Evolutionary conservation across 2,329 filamentous ascomycete species (phyloP).

Genomic region (Fusarium aywerte): DNA sequence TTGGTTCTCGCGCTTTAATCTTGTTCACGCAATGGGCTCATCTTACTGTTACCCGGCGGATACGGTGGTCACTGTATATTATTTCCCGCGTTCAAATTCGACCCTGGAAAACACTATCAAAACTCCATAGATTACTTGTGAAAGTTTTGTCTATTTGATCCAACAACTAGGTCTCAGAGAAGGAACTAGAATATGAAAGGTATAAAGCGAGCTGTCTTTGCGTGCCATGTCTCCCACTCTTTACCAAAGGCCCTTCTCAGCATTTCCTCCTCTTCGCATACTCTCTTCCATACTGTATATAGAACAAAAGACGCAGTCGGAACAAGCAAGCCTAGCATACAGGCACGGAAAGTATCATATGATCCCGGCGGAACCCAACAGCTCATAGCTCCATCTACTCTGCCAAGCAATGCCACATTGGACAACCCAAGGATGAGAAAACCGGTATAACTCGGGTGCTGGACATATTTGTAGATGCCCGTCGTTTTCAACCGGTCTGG

Average conservation of each 20-base stretch:
- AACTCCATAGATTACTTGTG: background rate
- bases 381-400: constrained; percentile 53
- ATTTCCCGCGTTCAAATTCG: no score
- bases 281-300: constrained; percentile 49
- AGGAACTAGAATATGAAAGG: constrained; percentile 45
- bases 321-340: constrained; percentile 10
- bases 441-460: constrained; percentile 65
- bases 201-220: constrained; percentile 59
- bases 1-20: no score
- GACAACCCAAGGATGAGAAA: constrained; percentile 50
- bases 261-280: constrained; percentile 63
- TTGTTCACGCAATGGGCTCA: no score
- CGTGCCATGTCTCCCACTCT: constrained; percentile 62
- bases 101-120: no score
- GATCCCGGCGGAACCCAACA: constrained; percentile 52
- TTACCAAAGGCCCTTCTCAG: constrained; percentile 57
- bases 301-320: constrained; percentile 32
- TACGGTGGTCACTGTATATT: no score
- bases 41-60: no score
- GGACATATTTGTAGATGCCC: constrained; percentile 61
- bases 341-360: constrained; percentile 4
- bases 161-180: background rate
- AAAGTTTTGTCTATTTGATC: background rate
- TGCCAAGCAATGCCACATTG: constrained; percentile 49
- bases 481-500: constrained; percentile 59